Percentiles rank a stretch among this genome's conserved stretches.
Evolutionary conservation across 805 yeast species (phyloP).

Genomic region (Pichia scutulata): DNA sequence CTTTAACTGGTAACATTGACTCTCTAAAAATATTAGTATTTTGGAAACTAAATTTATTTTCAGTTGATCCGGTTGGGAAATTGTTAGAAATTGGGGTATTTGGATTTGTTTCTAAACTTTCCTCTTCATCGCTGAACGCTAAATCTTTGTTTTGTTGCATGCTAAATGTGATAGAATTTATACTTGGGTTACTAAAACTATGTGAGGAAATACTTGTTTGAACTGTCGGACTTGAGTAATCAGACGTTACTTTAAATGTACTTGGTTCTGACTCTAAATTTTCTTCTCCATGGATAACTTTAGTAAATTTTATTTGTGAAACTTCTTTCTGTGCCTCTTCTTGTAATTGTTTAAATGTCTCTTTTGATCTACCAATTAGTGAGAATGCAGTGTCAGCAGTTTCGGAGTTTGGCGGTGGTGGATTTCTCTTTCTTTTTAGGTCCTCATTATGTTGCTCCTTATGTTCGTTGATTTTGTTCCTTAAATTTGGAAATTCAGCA

Average conservation of each 20-base stretch:
- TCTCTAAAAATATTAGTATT: background rate
- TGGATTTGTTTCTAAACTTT: background rate
- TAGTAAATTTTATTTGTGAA: conserved; percentile 8
- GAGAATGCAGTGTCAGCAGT: conserved; percentile 22
- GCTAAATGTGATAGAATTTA: conserved; percentile 1
- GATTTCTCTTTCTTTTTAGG: conserved; percentile 13
- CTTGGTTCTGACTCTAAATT: conserved; percentile 21
- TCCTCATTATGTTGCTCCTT: background rate
- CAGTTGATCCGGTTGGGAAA: background rate
- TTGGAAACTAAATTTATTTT: background rate
- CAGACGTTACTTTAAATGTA: conserved; percentile 24
- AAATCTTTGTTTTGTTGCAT: background rate
- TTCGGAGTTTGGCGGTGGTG: conserved; percentile 26
- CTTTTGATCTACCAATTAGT: conserved; percentile 22
- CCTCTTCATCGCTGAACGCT: background rate
- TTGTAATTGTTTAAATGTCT: conserved; percentile 25
- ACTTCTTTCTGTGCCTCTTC: conserved; percentile 22
- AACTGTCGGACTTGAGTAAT: conserved; percentile 26
- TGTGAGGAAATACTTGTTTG: conserved; percentile 21
- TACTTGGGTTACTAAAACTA: background rate
- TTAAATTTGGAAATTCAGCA: conserved; percentile 15
- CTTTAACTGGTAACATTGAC: background rate
- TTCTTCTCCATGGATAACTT: background rate
- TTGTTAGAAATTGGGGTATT: background rate
- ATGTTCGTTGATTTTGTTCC: background rate